A percentile compares a stretch with the other conserved stretches of the same genome.
Evolutionary conservation across 2,329 filamentous ascomycete species (phyloP).

Genomic region (Ceratocystis colombiana): DNA sequence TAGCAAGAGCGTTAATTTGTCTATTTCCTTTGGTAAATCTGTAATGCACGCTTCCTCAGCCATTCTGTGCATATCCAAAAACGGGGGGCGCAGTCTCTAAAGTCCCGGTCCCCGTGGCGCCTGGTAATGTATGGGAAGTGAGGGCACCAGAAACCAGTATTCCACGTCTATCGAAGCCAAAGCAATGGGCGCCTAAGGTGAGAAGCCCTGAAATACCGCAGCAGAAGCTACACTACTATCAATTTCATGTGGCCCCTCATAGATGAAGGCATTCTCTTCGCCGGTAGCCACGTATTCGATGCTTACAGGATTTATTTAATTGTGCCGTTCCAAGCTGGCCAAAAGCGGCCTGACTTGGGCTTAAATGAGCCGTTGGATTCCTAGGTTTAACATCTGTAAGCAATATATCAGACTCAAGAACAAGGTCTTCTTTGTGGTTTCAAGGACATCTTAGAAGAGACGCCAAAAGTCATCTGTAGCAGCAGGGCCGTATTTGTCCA

Average conservation of each 20-base stretch:
- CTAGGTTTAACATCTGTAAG: slow-evolving; percentile 50
- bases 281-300: slow-evolving; percentile 35
- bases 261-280: slow-evolving; percentile 36
- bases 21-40: slow-evolving; percentile 37
- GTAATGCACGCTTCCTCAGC: slow-evolving; percentile 47
- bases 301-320: slow-evolving; percentile 40
- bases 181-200: slow-evolving; percentile 70
- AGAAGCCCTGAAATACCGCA: slow-evolving; percentile 57
- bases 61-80: slow-evolving; percentile 52
- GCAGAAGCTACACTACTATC: slow-evolving; percentile 38
- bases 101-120: slow-evolving; percentile 65
- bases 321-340: slow-evolving; percentile 55
- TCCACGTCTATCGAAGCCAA: slow-evolving; percentile 64
- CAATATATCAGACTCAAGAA: slow-evolving; percentile 69
- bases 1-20: slow-evolving; percentile 40
- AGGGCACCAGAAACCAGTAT: slow-evolving; percentile 60
- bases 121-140: slow-evolving; percentile 69
- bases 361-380: slow-evolving; percentile 53
- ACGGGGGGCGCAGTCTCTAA: slow-evolving; percentile 30
- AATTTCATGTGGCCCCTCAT: slow-evolving; percentile 41
- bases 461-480: slow-evolving; percentile 48
- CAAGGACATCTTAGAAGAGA: slow-evolving; percentile 58
- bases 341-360: slow-evolving; percentile 74
- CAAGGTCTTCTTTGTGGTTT: slow-evolving; percentile 63
- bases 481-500: slow-evolving; percentile 43